phyloP scores from a whole-genome alignment of 805 yeast genomes.

The Yamadazyma philogaea region DNA sequence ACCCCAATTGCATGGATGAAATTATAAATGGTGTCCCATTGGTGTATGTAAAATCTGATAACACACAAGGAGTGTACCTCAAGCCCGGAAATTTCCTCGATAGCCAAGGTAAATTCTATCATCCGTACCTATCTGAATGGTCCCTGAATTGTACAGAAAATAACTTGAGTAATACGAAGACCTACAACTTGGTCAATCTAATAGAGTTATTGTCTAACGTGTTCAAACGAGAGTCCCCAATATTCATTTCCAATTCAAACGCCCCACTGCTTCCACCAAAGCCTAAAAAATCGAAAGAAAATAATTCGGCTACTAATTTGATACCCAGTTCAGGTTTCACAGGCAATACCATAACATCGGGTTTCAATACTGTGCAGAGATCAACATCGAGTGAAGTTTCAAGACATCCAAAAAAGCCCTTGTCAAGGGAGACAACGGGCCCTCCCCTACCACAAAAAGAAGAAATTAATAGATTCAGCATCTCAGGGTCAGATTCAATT shows the following conservation, averaged over 20 bases:
- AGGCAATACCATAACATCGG: too few species aligned
- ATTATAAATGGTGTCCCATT: conserved; percentile 49
- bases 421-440: conserved; percentile 3
- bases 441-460: conserved; percentile 4
- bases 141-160: conserved; percentile 14
- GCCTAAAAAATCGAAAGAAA: neutral
- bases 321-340: too few species aligned
- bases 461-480: too few species aligned
- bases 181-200: conserved; percentile 30
- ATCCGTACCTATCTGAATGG: conserved; percentile 69
- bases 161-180: conserved; percentile 5
- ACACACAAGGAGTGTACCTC: conserved; percentile 36
- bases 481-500: neutral
- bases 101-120: conserved; percentile 66
- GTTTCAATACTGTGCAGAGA: neutral
- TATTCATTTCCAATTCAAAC: neutral
- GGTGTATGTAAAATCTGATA: conserved; percentile 59
- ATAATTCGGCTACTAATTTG: too few species aligned
- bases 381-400: neutral
- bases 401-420: neutral
- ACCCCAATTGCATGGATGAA: conserved; percentile 11
- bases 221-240: conserved; percentile 24
- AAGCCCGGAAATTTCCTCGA: conserved; percentile 67
- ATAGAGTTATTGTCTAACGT: conserved; percentile 28
- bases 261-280: conserved; percentile 8